phyloP scores from a whole-genome alignment of 176 grass and related monocot species.

The Tillandsia leiboldiana region DNA sequence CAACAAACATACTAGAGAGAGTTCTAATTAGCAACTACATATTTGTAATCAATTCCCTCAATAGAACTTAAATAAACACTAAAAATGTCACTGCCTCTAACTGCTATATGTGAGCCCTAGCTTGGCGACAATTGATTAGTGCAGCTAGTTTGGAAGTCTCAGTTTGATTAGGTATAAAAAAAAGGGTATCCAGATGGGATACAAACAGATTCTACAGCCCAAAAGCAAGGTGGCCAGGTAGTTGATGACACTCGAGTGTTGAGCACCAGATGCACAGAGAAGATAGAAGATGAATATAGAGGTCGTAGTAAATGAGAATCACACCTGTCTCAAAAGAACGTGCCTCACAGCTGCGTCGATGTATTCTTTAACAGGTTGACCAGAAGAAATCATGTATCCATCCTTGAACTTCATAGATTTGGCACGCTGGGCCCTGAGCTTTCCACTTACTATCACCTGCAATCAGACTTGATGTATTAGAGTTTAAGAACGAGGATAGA shows the following conservation, averaged over 20 bases:
- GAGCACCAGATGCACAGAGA: neutral
- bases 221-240: neutral
- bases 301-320: neutral
- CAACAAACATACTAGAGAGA: too few relatives aligned
- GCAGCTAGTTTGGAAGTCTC: too few relatives aligned
- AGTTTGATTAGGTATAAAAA: too few relatives aligned
- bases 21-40: too few relatives aligned
- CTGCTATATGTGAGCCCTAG: too few relatives aligned
- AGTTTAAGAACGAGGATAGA: neutral
- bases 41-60: too few relatives aligned
- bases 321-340: slow-evolving; percentile 75
- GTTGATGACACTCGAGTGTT: neutral
- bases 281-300: neutral
- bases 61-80: too few relatives aligned
- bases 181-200: too few relatives aligned
- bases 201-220: too few relatives aligned
- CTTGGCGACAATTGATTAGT: too few relatives aligned
- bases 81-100: too few relatives aligned
- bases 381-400: slow-evolving; percentile 90
- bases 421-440: slow-evolving; percentile 86
- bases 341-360: slow-evolving; percentile 78
- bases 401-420: slow-evolving; percentile 97
- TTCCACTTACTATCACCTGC: slow-evolving; percentile 82
- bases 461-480: neutral
- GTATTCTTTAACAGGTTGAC: slow-evolving; percentile 86